Percentiles rank a stretch among this genome's conserved stretches.
phyloP scores from a whole-genome alignment of 257 asterid genomes.

The Prunella vulgaris region DNA sequence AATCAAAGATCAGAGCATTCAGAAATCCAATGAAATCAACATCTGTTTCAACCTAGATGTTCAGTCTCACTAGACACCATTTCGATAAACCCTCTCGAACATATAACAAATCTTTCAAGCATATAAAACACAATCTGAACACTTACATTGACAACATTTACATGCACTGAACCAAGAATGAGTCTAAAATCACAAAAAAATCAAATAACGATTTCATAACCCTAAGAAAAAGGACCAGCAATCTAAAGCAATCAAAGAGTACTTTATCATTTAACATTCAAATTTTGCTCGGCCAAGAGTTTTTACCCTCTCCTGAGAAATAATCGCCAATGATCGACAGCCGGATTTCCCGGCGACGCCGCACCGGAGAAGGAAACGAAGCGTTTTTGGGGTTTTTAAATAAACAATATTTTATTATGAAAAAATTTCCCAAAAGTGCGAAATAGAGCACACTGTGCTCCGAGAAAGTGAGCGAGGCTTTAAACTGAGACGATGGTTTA shows the following conservation, averaged over 20 bases:
- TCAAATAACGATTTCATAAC: slow-evolving; percentile 22
- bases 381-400: slow-evolving; percentile 13
- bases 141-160: slow-evolving; percentile 15
- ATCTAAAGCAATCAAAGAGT: background rate
- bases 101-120: slow-evolving; percentile 6
- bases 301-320: slow-evolving; percentile 22
- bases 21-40: slow-evolving; percentile 14
- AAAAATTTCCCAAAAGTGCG: slow-evolving; percentile 12
- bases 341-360: slow-evolving; percentile 25
- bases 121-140: background rate
- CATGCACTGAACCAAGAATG: slow-evolving; percentile 22
- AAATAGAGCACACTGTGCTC: slow-evolving; percentile 16
- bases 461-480: slow-evolving; percentile 26
- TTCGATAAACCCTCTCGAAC: slow-evolving; percentile 14
- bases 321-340: slow-evolving; percentile 11
- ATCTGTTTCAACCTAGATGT: slow-evolving; percentile 6
- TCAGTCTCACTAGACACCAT: slow-evolving; percentile 22
- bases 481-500: slow-evolving; percentile 32
- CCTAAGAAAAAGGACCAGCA: slow-evolving; percentile 23
- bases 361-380: slow-evolving; percentile 30
- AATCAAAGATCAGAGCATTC: background rate
- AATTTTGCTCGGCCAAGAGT: background rate
- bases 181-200: slow-evolving; percentile 8
- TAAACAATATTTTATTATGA: slow-evolving; percentile 4
- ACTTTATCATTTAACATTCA: background rate